Base-by-base conservation (phyloP, 768 basidiomycete species). In the Lactarius tabidus region DNA sequence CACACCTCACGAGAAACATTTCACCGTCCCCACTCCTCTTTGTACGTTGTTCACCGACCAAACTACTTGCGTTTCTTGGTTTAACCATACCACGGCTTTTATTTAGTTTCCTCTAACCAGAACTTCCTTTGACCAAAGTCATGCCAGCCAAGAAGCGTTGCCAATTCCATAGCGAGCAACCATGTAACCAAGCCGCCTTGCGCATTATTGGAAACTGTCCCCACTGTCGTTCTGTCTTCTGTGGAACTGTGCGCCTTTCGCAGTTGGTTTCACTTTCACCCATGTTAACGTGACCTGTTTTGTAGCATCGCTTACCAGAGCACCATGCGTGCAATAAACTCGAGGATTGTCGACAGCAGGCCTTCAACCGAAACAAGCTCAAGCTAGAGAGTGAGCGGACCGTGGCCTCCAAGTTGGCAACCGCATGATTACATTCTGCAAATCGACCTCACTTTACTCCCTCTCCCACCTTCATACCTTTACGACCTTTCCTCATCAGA, bases 101-200 rank as follows among this genome's bases (percentile, higher is more conserved):
- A 52, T 20, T n/a, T 31, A 52, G 38, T 15, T 23, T 59, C 45
- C 52, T 17, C 29, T 41, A 26, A 26, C 70, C 68, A 67, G 67
- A 73, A 68, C 53, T 26, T 55, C 35, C 45, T 53, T 48, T 41
- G 45, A 12, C 35, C 54, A 48, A 53, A 68, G 71, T 64, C 67
- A 93, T 93, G 92, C 81, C 90, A 70, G 80, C 84, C 73, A 93
- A 92, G 89, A 92, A 91, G 76, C 90, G 91, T 72, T 94, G 92
- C 80, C 89, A 92, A 75, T 84, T 88, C 76, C 79, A 79, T 63
- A 67, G 75, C 18, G 80, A 80, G 67, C 71, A 76, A 59, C 85
- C 84, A 65, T 95, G 93, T 81, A 89, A 82, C 71, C 86, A 85
- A 66, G 90, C 91, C 8, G 89, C 85, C 3, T 81, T 94, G 57